Conservation (phyloP, 1,284 basidiomycete genomes). For the Lignosus rhinocerotis region DNA sequence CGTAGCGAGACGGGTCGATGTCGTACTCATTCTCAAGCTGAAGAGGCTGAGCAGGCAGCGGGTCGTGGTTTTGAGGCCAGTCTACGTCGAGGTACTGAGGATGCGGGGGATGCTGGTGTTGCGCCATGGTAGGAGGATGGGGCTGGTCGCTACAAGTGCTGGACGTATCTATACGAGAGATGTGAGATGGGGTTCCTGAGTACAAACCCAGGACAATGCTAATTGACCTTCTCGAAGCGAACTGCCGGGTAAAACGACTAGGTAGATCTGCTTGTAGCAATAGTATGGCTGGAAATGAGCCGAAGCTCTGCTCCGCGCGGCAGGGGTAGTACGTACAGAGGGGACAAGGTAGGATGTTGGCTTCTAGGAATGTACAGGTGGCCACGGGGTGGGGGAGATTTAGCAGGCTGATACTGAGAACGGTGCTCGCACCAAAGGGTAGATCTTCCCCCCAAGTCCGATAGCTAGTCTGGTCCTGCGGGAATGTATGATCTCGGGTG, state of each 20-base stretch:
- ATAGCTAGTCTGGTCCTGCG: no score
- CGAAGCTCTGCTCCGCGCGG: no score
- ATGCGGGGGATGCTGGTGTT: constrained; percentile 42
- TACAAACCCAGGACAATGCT: no score
- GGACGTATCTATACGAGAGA: neutral
- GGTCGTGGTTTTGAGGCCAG: constrained; percentile 24
- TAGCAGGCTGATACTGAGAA: no score
- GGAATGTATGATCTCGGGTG: no score
- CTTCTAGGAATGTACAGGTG: no score
- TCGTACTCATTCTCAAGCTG: constrained; percentile 34
- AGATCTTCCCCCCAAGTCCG: no score
- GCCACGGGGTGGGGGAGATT: no score
- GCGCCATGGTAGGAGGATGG: constrained; percentile 35
- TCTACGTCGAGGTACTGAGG: constrained; percentile 36
- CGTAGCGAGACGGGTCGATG: constrained; percentile 27
- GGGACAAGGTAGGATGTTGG: neutral
- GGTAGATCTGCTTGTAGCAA: constrained; percentile 7
- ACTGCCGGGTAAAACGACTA: neutral
- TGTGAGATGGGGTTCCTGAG: neutral
- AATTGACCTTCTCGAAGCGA: no score
- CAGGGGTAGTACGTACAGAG: neutral
- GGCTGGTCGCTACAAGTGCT: neutral
- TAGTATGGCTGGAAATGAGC: neutral
- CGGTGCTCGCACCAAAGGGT: no score
- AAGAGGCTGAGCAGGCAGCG: constrained; percentile 20